Evolutionary conservation across 2,329 filamentous ascomycete genomes (phyloP), one percentile per base, ranked within the genome.

Genomic region (Sporothrix brunneoviolacea): DNA sequence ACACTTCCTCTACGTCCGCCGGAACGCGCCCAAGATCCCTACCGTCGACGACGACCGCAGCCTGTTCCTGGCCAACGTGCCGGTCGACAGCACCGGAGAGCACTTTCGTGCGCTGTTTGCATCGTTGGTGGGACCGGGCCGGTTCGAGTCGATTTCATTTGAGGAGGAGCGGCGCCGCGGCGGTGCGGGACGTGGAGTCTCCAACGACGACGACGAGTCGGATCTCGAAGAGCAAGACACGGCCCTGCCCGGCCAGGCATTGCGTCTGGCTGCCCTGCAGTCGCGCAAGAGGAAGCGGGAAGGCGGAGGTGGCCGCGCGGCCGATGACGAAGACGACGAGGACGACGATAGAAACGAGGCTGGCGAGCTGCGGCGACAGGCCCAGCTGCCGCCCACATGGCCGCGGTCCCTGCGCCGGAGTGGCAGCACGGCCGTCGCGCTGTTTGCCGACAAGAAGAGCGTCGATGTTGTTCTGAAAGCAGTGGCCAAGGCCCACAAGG

Each of bases 1-100:
- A 44, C 93, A 97, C 70, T 88, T 91, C 68, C 73, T 97, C 61
- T 95, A 95, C 70, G 70, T 97, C 50, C 88, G 88, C 57, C 82
- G 82, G 50, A 91, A 97, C 68, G 77, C 83, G 40, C 90, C 91
- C 54, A 88, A 86, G 68, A 77, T 87, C 36, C 82, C 87, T 13
- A 86, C 85, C 8, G 74, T 78, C 49, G 78, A 86, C 65, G 86
- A 91, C 59, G 72, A 80, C 15, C 83, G 91, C 59, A 90, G 87
- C 54, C 76, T 98, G 16, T 98, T 95, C 68, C 65, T 95, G n/a
- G 86, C 91, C 56, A 97, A 98, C 61, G 71, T 94, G 1, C 93
- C 93, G 7, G 75, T 85, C 55, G 91, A 96, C 63, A 84, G 88
- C 53, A 94, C 88, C 4, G 83, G 88, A 51, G 66, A 74, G 1